phyloP scores from a whole-genome alignment of 164 flowering plant genomes.

The Tetracentron sinense region DNA sequence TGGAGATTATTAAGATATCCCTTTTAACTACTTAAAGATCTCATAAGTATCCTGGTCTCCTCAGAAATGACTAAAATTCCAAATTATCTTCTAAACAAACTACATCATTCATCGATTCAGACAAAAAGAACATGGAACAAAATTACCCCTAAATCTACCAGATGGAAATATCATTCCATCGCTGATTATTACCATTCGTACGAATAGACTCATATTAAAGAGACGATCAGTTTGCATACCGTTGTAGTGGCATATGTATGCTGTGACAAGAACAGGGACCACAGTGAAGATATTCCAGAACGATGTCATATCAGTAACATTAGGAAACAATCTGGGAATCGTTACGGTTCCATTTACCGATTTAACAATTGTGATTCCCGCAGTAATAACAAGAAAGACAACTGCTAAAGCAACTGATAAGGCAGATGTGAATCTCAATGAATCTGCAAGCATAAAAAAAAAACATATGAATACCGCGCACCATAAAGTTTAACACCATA shows the following conservation, averaged over 20 bases:
- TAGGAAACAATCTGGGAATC: conserved; percentile 80
- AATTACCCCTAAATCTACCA: background rate
- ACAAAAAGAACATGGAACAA: background rate
- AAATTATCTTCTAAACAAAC: too few species aligned
- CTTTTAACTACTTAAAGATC: too few species aligned
- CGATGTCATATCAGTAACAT: conserved; percentile 53
- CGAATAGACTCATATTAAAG: background rate
- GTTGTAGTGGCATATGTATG: conserved; percentile 89
- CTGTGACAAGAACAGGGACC: conserved; percentile 89
- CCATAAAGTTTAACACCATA: background rate
- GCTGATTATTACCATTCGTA: background rate
- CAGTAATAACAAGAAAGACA: conserved; percentile 77
- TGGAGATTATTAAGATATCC: too few species aligned
- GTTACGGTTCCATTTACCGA: conserved; percentile 50
- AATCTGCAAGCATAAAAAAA: conserved; percentile 56
- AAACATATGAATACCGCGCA: background rate
- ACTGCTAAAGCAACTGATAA: conserved; percentile 84
- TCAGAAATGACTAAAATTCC: too few species aligned
- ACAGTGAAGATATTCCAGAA: conserved; percentile 75
- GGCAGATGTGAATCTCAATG: conserved; percentile 82
- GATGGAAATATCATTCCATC: background rate
- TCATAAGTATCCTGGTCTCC: too few species aligned
- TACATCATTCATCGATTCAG: too few species aligned
- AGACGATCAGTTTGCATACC: conserved; percentile 39
- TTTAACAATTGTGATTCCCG: conserved; percentile 69